phyloP scores from a whole-genome alignment of 2,329 filamentous ascomycete genomes.

The Cladosporium sp. region DNA sequence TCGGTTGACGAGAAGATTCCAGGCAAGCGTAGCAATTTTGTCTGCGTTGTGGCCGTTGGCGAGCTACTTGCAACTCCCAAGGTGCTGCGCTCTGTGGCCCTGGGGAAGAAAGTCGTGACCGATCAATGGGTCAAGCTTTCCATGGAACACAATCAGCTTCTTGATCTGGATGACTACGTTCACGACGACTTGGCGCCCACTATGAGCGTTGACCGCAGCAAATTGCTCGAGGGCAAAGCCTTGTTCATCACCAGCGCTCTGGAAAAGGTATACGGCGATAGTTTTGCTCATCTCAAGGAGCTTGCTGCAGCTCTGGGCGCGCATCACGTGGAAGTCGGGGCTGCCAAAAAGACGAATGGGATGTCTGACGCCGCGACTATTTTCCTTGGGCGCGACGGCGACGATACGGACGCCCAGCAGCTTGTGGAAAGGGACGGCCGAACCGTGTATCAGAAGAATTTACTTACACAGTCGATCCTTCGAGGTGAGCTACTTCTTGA shows the following conservation, averaged over 20 bases:
- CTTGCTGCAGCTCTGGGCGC: constrained; percentile 44
- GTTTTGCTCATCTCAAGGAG: constrained; percentile 42
- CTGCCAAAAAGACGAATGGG: constrained; percentile 20
- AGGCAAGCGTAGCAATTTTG: constrained; percentile 32
- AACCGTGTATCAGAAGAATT: constrained; percentile 44
- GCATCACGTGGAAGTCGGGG: constrained; percentile 29
- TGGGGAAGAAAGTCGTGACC: constrained; percentile 48
- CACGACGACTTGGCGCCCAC: constrained; percentile 26
- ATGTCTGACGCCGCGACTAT: constrained; percentile 28
- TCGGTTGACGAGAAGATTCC: constrained; percentile 35
- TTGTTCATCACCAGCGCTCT: constrained; percentile 51
- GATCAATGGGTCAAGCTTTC: constrained; percentile 49
- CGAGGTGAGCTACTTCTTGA: constrained; percentile 44
- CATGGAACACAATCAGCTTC: constrained; percentile 37
- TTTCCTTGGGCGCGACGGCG: constrained; percentile 41
- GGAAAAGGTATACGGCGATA: constrained; percentile 37
- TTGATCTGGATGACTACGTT: constrained; percentile 40
- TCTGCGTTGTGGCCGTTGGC: constrained; percentile 41
- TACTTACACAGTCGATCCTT: constrained; percentile 46
- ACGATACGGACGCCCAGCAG: constrained; percentile 39
- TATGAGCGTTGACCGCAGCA: constrained; percentile 39
- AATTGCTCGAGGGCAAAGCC: constrained; percentile 51
- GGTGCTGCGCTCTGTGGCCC: constrained; percentile 45
- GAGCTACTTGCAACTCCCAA: constrained; percentile 47
- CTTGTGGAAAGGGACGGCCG: constrained; percentile 38